phyloP scores from a whole-genome alignment of 495 filamentous ascomycete species.

The Polyplosphaeria fusca region DNA sequence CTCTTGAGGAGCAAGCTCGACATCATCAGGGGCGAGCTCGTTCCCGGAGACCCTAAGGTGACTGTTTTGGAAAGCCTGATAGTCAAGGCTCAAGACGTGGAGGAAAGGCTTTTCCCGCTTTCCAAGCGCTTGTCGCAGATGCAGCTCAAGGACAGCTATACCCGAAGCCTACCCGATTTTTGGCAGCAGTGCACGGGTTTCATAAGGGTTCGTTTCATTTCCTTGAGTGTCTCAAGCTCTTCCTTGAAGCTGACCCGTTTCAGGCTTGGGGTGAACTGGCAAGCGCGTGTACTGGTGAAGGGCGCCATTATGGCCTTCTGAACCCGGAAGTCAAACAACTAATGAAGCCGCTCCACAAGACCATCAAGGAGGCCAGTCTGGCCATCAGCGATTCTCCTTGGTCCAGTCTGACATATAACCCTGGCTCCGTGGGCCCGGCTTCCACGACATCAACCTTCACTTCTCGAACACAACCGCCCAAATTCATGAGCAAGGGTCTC shows the following conservation, averaged over 20 bases:
- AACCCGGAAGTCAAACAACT: slow-evolving; percentile 64
- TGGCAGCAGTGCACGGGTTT: slow-evolving; percentile 79
- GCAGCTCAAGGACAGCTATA: slow-evolving; percentile 74
- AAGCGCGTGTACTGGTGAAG: slow-evolving; percentile 48
- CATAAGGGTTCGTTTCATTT: slow-evolving; percentile 49
- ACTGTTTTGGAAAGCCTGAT: slow-evolving; percentile 50
- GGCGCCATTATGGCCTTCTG: slow-evolving; percentile 66
- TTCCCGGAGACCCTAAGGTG: slow-evolving; percentile 32
- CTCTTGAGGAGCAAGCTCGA: slow-evolving; percentile 57
- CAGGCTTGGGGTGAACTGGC: slow-evolving; percentile 69
- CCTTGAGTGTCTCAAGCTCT: background rate
- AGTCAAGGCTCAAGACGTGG: slow-evolving; percentile 59
- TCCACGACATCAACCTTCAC: slow-evolving; percentile 17
- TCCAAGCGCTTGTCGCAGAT: slow-evolving; percentile 69
- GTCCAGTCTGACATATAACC: slow-evolving; percentile 49
- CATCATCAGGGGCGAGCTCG: slow-evolving; percentile 41
- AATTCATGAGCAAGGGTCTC: slow-evolving; percentile 9
- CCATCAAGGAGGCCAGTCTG: slow-evolving; percentile 69
- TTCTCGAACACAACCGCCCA: slow-evolving; percentile 20
- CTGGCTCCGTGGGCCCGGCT: slow-evolving; percentile 9
- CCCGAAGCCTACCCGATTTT: slow-evolving; percentile 72
- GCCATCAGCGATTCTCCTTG: slow-evolving; percentile 76
- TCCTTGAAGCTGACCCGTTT: slow-evolving; percentile 13
- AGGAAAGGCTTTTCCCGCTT: slow-evolving; percentile 68
- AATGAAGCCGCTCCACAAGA: slow-evolving; percentile 71